These are phyloP conservation scores for Thermothielavioides terrestris DNA, from an alignment of 495 filamentous ascomycete genomes.

Conservation along the genomic window DNA sequence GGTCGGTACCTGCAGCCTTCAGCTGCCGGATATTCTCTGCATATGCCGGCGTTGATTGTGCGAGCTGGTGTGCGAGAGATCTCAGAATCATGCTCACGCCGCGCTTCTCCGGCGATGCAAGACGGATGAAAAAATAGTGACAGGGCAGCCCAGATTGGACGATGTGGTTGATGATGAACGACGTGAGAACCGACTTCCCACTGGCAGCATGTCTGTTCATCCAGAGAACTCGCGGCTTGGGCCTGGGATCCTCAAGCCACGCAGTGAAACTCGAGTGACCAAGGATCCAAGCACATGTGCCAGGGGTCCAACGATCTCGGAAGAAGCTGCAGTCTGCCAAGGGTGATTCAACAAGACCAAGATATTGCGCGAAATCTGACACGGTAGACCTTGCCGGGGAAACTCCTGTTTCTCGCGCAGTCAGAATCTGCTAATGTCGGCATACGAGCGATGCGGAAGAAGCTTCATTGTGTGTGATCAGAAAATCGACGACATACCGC, in stretches of 20 bases:
- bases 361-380: not conserved
- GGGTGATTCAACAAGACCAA: constrained; percentile 15
- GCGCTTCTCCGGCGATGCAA: constrained; percentile 16
- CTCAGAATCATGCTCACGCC: constrained; percentile 15
- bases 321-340: constrained; percentile 32
- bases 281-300: constrained; percentile 32
- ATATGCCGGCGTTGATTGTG: constrained; percentile 14
- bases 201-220: constrained; percentile 21
- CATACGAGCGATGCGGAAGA: no score
- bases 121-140: constrained; percentile 30
- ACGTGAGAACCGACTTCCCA: constrained; percentile 32
- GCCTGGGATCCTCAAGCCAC: constrained; percentile 13
- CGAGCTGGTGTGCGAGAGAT: constrained; percentile 29
- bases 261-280: constrained; percentile 13
- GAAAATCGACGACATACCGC: not conserved
- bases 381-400: not conserved
- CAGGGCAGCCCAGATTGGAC: constrained; percentile 13
- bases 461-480: no score
- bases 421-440: no score
- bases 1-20: constrained; percentile 13
- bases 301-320: constrained; percentile 27
- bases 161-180: constrained; percentile 27
- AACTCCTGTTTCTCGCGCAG: no score
- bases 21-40: constrained; percentile 22
- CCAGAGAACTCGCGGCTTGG: constrained; percentile 22